phyloP scores from a whole-genome alignment of 139 green algal genomes.

The Volvox africanus region DNA sequence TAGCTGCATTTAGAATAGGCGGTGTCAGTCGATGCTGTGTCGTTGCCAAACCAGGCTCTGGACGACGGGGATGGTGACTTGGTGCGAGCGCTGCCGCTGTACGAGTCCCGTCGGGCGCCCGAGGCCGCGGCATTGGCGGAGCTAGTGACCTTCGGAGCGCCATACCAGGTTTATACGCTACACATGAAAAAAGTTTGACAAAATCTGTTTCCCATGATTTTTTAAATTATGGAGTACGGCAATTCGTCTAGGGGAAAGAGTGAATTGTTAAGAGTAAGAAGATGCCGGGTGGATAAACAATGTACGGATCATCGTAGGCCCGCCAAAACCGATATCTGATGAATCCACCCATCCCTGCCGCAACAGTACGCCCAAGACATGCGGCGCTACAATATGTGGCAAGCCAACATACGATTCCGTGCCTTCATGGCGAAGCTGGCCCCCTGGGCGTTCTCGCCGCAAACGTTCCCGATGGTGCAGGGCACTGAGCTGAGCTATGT shows the following conservation, averaged over 20 bases:
- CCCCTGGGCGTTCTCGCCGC: slow-evolving; percentile 41
- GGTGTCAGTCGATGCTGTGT: too few relatives aligned
- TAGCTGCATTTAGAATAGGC: too few relatives aligned
- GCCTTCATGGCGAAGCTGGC: slow-evolving; percentile 11
- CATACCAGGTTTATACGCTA: slow-evolving; percentile 41
- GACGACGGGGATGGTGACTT: slow-evolving; percentile 19
- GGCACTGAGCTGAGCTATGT: slow-evolving; percentile 32
- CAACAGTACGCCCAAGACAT: slow-evolving; percentile 51
- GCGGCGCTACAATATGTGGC: slow-evolving; percentile 26
- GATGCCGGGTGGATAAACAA: too few relatives aligned
- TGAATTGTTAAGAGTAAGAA: too few relatives aligned
- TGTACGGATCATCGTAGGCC: too few relatives aligned
- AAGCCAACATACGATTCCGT: slow-evolving; percentile 26
- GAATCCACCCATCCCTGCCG: too few relatives aligned
- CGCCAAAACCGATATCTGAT: too few relatives aligned
- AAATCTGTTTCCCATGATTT: too few relatives aligned
- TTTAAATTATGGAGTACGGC: too few relatives aligned
- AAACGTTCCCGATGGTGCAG: slow-evolving; percentile 48
- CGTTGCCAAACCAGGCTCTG: slow-evolving; percentile 11
- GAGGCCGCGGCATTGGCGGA: slow-evolving; percentile 40
- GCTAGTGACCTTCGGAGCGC: slow-evolving; percentile 48
- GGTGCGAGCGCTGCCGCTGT: background rate
- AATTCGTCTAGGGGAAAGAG: too few relatives aligned
- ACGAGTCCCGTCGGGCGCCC: slow-evolving; percentile 3
- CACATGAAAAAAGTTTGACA: too few relatives aligned